phyloP scores from a whole-genome alignment of 73 alveolate species.

The Stentor coeruleus region DNA sequence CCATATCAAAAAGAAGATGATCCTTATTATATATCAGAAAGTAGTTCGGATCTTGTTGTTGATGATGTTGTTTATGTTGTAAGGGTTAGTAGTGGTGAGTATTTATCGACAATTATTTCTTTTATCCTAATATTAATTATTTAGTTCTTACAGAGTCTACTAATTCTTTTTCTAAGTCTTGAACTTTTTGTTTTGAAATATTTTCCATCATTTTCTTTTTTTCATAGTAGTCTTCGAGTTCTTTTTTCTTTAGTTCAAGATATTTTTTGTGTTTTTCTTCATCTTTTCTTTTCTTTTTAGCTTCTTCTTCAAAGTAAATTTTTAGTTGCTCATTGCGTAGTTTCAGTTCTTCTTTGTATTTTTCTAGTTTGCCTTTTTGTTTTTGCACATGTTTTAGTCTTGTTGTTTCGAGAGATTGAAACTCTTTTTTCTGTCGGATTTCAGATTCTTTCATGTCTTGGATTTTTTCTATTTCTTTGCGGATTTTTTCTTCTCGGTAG shows the following conservation, averaged over 20 bases:
- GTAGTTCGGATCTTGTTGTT: too few relatives aligned
- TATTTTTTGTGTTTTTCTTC: slow-evolving; percentile 18
- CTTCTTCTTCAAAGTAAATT: neutral
- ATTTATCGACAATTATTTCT: too few relatives aligned
- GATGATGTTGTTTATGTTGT: too few relatives aligned
- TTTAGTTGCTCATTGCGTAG: neutral
- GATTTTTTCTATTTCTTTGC: slow-evolving; percentile 14
- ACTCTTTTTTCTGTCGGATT: neutral
- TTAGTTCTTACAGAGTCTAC: neutral
- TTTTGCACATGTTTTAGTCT: neutral
- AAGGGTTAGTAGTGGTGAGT: too few relatives aligned
- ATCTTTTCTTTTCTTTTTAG: neutral
- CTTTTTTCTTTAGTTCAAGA: neutral
- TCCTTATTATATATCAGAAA: too few relatives aligned
- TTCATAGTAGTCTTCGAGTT: neutral
- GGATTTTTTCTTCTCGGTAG: slow-evolving; percentile 2
- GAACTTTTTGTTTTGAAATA: neutral
- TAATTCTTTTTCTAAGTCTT: neutral
- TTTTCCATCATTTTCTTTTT: neutral
- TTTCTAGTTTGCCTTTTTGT: neutral
- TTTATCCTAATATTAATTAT: neutral
- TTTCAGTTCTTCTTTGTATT: slow-evolving; percentile 9
- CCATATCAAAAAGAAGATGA: too few relatives aligned
- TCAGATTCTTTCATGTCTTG: neutral
- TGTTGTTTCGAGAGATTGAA: neutral